Evolutionary conservation across 2,329 filamentous ascomycete species (phyloP).

Genomic region (Blastomyces emzantsi): DNA sequence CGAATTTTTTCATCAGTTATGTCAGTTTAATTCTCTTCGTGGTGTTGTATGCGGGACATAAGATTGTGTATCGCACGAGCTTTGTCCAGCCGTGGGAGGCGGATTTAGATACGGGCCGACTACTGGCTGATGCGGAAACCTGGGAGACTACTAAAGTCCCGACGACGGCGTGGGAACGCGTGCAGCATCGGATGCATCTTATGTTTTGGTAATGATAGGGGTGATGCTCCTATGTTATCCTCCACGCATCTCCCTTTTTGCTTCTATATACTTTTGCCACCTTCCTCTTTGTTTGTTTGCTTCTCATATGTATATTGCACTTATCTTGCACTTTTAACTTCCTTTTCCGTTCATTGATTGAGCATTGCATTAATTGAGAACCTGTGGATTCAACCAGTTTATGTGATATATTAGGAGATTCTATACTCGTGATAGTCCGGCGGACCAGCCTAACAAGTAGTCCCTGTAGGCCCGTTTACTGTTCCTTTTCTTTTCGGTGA

Average conservation of each 20-base stretch:
- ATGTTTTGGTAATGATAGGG: slow-evolving; percentile 10
- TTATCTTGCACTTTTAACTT: too few relatives aligned
- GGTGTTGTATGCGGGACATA: slow-evolving; percentile 53
- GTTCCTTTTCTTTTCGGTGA: too few relatives aligned
- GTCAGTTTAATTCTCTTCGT: slow-evolving; percentile 56
- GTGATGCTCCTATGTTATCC: background rate
- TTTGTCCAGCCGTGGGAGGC: slow-evolving; percentile 34
- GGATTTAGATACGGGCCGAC: slow-evolving; percentile 37
- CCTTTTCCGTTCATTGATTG: background rate
- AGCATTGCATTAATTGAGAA: background rate
- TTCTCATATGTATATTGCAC: background rate
- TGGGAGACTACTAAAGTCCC: slow-evolving; percentile 27
- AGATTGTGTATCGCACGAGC: slow-evolving; percentile 33
- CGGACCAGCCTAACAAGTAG: too few relatives aligned
- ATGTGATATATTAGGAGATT: background rate
- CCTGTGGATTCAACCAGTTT: background rate
- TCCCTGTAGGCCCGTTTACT: too few relatives aligned
- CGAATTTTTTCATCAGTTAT: slow-evolving; percentile 56
- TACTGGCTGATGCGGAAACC: slow-evolving; percentile 27
- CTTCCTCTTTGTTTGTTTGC: background rate
- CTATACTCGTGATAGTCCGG: background rate
- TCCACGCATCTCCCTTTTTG: background rate
- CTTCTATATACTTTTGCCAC: background rate
- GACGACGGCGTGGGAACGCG: slow-evolving; percentile 25
- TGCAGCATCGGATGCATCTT: slow-evolving; percentile 9